Evolutionary conservation across 192 early-diverging fungal species (phyloP).

Genomic region (Linnemannia elongata): DNA sequence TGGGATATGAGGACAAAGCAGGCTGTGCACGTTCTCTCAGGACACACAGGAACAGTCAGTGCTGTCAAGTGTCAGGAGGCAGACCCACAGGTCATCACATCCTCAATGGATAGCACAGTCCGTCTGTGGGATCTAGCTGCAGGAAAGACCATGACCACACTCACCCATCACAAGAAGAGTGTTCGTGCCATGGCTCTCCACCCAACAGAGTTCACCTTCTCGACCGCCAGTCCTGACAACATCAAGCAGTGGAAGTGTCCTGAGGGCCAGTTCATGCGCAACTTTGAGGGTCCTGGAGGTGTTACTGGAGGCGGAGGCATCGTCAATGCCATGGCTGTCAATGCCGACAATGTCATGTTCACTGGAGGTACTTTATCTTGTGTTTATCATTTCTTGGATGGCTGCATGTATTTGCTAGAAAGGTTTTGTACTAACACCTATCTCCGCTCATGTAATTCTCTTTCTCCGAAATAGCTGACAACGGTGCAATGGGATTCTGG

Average conservation of each 20-base stretch:
- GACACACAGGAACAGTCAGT: conserved; percentile 90
- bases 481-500: conserved; percentile 97
- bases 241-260: conserved; percentile 99
- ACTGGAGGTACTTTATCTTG: conserved; percentile 81
- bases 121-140: conserved; percentile 97
- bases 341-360: conserved; percentile 94
- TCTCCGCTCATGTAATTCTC: background rate
- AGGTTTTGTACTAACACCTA: background rate
- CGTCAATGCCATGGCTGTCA: conserved; percentile 91
- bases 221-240: conserved; percentile 88
- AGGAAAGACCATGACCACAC: conserved; percentile 91
- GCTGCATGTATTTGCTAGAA: background rate
- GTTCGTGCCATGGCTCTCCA: conserved; percentile 94
- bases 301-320: conserved; percentile 91
- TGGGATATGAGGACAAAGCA: conserved; percentile 99
- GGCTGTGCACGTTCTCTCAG: conserved; percentile 88
- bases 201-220: conserved; percentile 95
- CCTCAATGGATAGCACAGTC: conserved; percentile 94
- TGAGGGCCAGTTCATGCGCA: conserved; percentile 94
- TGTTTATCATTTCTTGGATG: background rate
- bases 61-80: conserved; percentile 93
- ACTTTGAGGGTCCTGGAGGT: conserved; percentile 85
- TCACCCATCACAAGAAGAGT: conserved; percentile 99
- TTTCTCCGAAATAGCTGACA: conserved; percentile 73
- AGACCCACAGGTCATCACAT: conserved; percentile 97